Base-by-base conservation (phyloP, 345 rosid species). In the Eutrema japonicum region DNA sequence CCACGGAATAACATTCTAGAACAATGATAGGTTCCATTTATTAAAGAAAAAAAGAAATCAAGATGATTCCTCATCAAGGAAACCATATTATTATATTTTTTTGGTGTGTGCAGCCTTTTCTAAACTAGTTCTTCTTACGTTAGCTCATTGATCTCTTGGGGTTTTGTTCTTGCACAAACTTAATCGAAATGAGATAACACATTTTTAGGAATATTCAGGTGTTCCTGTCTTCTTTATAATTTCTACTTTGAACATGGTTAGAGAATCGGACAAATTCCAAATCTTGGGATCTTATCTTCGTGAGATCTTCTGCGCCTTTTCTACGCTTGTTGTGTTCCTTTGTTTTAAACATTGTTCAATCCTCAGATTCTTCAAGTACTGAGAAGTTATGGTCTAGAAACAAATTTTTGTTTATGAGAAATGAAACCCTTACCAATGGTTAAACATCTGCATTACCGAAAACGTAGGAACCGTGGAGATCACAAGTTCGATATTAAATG, bases 301-400 rank as follows among this genome's bases (percentile, higher is more conserved):
- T 41, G 63, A 71, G 68, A 76, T 70, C 71, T 64, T 76, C 26
- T 76, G 79, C 75, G 71, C 79, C 76, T 76, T 56, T 64, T 54
- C 57, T 64, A 76, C 75, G 71, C 79, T 70, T 70, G 40, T 32
- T 63, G 61, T 55, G 66, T 46, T 64, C 26, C 38, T 63, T 40
- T 32, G 41, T 64, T 70, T 18, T 12, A 40, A 47, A 32, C 66
- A 55, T 48, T 18, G 43, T 14, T 68, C 40, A 62, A 29, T 69
- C 55, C 18, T 53, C 29, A 40, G 58, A 53, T 69, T 69, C 65
- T 75, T 68, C 54, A 33, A 51, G 61, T 59, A 38, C 67, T 5
- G 3, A 42, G 63, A 75, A 42, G 50, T 75, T 59, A 29, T 59
- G 36, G 54, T 42, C 54, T 68, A 41, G 40, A 51, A 51, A 38